phyloP scores from a whole-genome alignment of 73 alveolate genomes.

The Breviolum minutum region DNA sequence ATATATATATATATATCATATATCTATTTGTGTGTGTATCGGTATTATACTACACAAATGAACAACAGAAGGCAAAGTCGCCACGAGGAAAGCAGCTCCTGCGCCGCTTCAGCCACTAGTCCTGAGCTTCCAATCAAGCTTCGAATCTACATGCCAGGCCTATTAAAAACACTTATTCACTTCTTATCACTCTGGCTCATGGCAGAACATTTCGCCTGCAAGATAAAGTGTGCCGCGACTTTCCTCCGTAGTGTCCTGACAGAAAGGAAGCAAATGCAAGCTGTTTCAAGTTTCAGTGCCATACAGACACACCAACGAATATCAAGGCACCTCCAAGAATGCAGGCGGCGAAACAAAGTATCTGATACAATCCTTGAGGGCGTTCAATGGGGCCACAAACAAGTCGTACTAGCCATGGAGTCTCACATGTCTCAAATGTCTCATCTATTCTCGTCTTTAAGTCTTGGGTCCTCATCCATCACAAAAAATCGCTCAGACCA shows the following conservation, averaged over 20 bases:
- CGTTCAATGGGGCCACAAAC: neutral
- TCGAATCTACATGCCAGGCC: neutral
- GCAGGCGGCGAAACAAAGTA: constrained; percentile 93
- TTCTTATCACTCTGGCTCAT: neutral
- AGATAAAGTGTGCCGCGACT: constrained; percentile 4
- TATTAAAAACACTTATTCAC: neutral
- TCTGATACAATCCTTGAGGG: constrained; percentile 52
- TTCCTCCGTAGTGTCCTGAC: constrained; percentile 47
- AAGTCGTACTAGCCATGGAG: neutral
- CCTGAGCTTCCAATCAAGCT: neutral
- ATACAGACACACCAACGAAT: neutral
- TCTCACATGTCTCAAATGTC: neutral
- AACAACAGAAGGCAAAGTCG: no score
- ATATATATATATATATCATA: no score
- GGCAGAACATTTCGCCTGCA: neutral
- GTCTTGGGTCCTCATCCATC: constrained; percentile 50
- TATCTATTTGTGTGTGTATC: neutral
- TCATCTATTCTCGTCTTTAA: neutral
- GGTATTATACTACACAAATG: neutral
- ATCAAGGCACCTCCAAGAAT: constrained; percentile 13
- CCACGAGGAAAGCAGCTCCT: neutral
- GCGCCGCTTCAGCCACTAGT: neutral
- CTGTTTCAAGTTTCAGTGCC: neutral
- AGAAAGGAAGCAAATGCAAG: neutral
- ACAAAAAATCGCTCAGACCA: constrained; percentile 81